Evolutionary conservation across 768 basidiomycete species (phyloP).

Genomic region (Russula lepida): DNA sequence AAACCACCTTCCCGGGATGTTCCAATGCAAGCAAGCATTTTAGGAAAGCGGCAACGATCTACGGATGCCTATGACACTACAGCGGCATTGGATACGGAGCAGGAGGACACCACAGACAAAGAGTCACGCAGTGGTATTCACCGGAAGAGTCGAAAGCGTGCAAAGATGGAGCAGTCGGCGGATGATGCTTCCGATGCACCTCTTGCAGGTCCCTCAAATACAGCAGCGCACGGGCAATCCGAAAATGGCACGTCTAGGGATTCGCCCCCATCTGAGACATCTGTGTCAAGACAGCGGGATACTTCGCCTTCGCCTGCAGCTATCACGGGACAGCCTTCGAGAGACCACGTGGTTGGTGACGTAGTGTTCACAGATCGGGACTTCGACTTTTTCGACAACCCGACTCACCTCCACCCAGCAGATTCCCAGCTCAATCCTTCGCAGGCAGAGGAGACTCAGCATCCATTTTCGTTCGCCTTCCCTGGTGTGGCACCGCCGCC

Average conservation of each 20-base stretch:
- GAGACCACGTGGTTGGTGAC: constrained; percentile 10
- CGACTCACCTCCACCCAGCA: constrained; percentile 8
- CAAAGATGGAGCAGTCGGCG: constrained; percentile 28
- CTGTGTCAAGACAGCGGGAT: neutral
- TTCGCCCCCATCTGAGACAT: neutral
- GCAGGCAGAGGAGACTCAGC: constrained; percentile 12
- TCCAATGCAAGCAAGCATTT: constrained; percentile 34
- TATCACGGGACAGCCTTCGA: neutral
- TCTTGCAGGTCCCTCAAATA: constrained; percentile 13
- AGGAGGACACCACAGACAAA: constrained; percentile 31
- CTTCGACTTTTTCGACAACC: constrained; percentile 22
- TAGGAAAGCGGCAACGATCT: constrained; percentile 64
- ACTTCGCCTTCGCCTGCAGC: neutral
- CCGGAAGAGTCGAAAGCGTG: constrained; percentile 47
- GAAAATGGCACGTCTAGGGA: neutral
- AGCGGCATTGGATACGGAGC: constrained; percentile 36
- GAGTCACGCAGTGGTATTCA: constrained; percentile 33
- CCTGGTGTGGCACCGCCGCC: neutral
- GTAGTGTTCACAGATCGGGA: constrained; percentile 22
- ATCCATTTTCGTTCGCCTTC: constrained; percentile 20
- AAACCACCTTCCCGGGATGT: constrained; percentile 27
- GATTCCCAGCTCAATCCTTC: constrained; percentile 7
- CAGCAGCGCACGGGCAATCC: neutral
- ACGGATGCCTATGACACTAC: constrained; percentile 37
- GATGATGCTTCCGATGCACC: constrained; percentile 18